A percentile compares a stretch with the other conserved stretches of the same genome.
Conservation (phyloP, 1,284 basidiomycete genomes). For the Pseudozyma thailandica region DNA sequence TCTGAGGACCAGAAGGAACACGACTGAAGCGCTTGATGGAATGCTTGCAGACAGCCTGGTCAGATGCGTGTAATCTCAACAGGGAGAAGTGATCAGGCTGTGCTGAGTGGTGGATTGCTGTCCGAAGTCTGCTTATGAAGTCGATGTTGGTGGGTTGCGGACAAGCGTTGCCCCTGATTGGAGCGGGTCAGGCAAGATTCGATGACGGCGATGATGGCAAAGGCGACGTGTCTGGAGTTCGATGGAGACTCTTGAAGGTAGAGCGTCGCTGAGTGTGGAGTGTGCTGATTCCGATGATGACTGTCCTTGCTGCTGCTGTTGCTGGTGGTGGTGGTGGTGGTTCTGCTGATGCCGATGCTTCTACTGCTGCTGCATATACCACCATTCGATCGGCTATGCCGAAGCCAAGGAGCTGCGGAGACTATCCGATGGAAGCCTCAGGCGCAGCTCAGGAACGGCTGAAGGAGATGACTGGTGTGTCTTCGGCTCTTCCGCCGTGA, state of each 20-base stretch:
- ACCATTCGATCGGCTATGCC: background rate
- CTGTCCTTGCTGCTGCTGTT: background rate
- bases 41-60: no score
- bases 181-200: background rate
- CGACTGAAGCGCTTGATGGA: no score
- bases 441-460: slow-evolving; percentile 1
- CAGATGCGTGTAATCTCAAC: background rate
- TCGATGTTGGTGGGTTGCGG: slow-evolving; percentile 2
- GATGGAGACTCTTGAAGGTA: background rate
- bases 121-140: background rate
- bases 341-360: background rate
- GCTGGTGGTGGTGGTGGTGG: no score
- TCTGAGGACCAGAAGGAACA: no score
- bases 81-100: no score
- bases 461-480: background rate
- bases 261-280: background rate
- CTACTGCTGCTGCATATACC: background rate
- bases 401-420: background rate
- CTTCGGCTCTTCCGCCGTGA: slow-evolving; percentile 5
- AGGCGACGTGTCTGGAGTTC: background rate
- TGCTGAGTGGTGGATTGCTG: no score
- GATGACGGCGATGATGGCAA: background rate
- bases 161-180: background rate
- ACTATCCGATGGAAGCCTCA: background rate
- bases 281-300: background rate